These are phyloP conservation scores for Chlorella sp. DNA, from an alignment of 139 green algal species.

Conservation along the genomic window DNA sequence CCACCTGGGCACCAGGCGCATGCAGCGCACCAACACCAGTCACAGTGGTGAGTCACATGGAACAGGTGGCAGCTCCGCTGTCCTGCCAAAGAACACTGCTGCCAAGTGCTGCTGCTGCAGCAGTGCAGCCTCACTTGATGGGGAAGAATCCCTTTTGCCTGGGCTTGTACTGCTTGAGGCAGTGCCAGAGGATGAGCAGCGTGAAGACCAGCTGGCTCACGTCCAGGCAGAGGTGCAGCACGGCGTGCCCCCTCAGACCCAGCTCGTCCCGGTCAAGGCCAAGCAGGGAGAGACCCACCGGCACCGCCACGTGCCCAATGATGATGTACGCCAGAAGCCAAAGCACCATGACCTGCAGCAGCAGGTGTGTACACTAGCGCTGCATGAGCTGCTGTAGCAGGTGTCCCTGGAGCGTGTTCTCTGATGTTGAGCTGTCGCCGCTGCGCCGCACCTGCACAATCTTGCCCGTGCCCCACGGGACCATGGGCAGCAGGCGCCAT, in stretches of 20 bases:
- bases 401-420: background rate
- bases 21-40: no score
- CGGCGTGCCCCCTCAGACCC: slow-evolving; percentile 42
- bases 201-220: slow-evolving; percentile 43
- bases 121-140: background rate
- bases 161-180: slow-evolving; percentile 48
- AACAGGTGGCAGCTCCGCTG: no score
- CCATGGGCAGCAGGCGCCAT: background rate
- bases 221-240: slow-evolving; percentile 75
- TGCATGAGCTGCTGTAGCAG: no score
- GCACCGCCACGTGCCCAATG: slow-evolving; percentile 64
- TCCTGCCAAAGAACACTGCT: no score
- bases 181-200: slow-evolving; percentile 59
- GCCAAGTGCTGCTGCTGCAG: no score
- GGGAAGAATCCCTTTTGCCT: slow-evolving; percentile 23
- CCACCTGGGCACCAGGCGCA: no score
- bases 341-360: slow-evolving; percentile 70
- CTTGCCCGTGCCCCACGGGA: background rate
- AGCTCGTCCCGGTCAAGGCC: slow-evolving; percentile 48
- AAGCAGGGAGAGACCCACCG: slow-evolving; percentile 40
- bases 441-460: background rate
- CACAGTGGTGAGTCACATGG: no score
- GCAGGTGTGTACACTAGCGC: no score
- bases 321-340: slow-evolving; percentile 80
- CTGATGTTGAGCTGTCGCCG: background rate